Evolutionary conservation across 305 asterid species (phyloP), one percentile per base, ranked within the genome.

Genomic region (Rubia occidens): DNA sequence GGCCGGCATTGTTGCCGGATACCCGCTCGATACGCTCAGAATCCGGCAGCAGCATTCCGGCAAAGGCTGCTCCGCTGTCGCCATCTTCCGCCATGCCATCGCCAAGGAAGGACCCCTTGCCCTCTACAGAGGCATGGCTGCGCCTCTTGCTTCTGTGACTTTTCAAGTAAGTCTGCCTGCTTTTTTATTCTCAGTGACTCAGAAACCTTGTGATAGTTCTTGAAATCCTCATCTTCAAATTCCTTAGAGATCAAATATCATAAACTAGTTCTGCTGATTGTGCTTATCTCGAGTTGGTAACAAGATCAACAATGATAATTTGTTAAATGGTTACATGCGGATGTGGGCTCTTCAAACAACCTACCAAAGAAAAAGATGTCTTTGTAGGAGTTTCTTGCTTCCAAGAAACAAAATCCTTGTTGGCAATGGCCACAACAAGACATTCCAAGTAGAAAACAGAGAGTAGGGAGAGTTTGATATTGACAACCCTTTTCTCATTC

Each of bases 101-200:
- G 78, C 87, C 71, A 74, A 60, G 4, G 88, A 86, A 67, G 96
- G 98, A 5, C 85, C 88, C 24, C 71, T 67, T 62, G 85, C 88
- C 55, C 92, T 92, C n/a, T 92, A 82, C 76, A 76, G 88, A 11
- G 98, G 98, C 73, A 92, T 92, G 98, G 79, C 78, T 64, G 89
- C 95, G 32, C 98, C 96, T 26, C 76, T 92, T 51, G 91, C 86
- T 68, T 86, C 95, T 1, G 83, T 92, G 51, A 66, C 93, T 42
- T 85, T 92, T 66, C 98, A 92, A 94, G 96, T 89, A 51, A 45
- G 8, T 2, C 0, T 21, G 21, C 18, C 37, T 56, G 32, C 9
- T n/a, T 20, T 54, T n/a, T 21, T 8, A 5, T 20, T 55, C n/a
- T 55, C 32, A n/a, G 17, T 29, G 14, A 32, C 54, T 47, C 59